Evolutionary conservation across 108 stramenopile species (phyloP).

Genomic region (Cyclotella baltica): DNA sequence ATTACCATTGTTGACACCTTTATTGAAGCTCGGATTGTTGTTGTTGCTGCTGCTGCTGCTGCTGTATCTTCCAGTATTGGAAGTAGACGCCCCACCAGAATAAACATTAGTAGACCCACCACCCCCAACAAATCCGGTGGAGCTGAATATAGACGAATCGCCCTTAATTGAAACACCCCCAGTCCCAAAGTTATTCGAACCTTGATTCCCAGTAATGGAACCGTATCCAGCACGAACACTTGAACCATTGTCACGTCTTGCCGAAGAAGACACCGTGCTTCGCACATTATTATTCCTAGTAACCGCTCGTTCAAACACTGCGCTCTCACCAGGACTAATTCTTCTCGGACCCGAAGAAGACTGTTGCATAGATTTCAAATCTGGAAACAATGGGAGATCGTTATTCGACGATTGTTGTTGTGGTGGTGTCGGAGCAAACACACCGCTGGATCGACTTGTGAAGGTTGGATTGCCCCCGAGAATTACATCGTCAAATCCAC

Average conservation of each 20-base stretch:
- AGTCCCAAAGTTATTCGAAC: background rate
- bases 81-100: background rate
- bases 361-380: background rate
- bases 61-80: no score
- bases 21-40: background rate
- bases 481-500: background rate
- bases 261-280: no score
- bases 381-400: background rate
- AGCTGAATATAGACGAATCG: slow-evolving; percentile 35
- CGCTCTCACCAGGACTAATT: background rate
- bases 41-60: background rate
- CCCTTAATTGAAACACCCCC: slow-evolving; percentile 31
- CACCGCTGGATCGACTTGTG: background rate
- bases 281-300: no score
- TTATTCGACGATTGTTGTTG: background rate
- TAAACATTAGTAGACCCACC: slow-evolving; percentile 14
- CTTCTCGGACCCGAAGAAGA: background rate
- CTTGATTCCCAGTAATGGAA: background rate
- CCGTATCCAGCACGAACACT: background rate
- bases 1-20: background rate
- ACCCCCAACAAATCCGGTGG: slow-evolving; percentile 23
- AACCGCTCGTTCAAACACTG: background rate
- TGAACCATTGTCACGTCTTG: background rate
- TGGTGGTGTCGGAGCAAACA: background rate
- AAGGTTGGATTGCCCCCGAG: background rate